Conservation (phyloP, 2,329 filamentous ascomycete genomes). For the Fusarium vanettenii region DNA sequence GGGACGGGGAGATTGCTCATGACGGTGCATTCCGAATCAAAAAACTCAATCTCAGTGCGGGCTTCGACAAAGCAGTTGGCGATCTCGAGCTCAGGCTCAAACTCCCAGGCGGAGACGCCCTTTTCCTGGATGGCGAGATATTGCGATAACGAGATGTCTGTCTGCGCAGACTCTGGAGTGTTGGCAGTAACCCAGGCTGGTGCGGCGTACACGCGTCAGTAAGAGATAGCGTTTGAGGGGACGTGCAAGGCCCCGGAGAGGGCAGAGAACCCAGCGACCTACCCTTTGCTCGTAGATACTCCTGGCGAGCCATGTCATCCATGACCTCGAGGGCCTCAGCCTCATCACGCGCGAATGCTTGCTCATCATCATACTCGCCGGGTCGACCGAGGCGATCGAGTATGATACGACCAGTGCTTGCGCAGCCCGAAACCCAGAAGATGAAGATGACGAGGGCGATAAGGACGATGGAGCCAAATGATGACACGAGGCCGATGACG, state of each 20-base stretch:
- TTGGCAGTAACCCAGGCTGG: conserved; percentile 93
- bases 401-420: conserved; percentile 86
- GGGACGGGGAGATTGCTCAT: conserved; percentile 96
- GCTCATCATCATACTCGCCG: conserved; percentile 97
- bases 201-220: conserved; percentile 27
- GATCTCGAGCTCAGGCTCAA: conserved; percentile 98
- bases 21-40: conserved; percentile 96
- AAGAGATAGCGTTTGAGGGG: neutral
- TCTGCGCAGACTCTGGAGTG: conserved; percentile 93
- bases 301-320: conserved; percentile 90
- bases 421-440: conserved; percentile 79
- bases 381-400: conserved; percentile 93
- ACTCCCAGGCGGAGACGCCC: conserved; percentile 99
- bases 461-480: conserved; percentile 89
- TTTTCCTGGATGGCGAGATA: conserved; percentile 99
- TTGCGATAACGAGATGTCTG: conserved; percentile 96
- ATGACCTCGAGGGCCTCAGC: conserved; percentile 93
- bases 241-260: neutral
- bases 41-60: conserved; percentile 98
- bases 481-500: conserved; percentile 93
- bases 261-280: conserved; percentile 42
- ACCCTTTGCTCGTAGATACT: conserved; percentile 97
- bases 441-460: conserved; percentile 91
- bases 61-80: conserved; percentile 98
- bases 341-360: conserved; percentile 93